These are phyloP conservation scores for Irpex sp. DNA, from an alignment of 1,284 basidiomycete species.

Conservation along the genomic window DNA sequence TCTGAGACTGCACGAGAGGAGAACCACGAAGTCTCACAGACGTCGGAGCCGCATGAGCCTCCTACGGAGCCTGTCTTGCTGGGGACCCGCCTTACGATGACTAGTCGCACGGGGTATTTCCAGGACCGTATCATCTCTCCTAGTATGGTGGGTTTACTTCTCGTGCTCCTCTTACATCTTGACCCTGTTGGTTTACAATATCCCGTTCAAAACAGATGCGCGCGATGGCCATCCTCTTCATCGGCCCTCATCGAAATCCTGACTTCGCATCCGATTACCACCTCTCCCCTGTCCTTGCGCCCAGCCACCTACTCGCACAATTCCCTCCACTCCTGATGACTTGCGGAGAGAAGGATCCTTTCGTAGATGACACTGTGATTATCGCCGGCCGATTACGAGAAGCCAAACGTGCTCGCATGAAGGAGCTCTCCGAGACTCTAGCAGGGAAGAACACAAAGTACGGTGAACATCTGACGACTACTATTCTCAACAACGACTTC, in stretches of 20 bases:
- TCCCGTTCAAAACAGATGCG: slow-evolving; percentile 74
- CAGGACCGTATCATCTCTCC: slow-evolving; percentile 90
- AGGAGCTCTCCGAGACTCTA: slow-evolving; percentile 56
- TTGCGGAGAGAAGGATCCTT: slow-evolving; percentile 95
- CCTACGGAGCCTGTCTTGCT: slow-evolving; percentile 13
- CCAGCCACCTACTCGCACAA: slow-evolving; percentile 78
- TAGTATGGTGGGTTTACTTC: slow-evolving; percentile 72
- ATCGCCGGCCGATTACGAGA: slow-evolving; percentile 92
- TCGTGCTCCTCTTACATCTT: not conserved
- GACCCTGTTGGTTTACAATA: not conserved
- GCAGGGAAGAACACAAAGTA: slow-evolving; percentile 56
- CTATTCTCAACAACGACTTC: slow-evolving; percentile 15
- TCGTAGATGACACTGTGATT: slow-evolving; percentile 94
- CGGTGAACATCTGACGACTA: slow-evolving; percentile 54
- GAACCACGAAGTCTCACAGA: not conserved
- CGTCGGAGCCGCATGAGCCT: not conserved
- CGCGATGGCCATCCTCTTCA: slow-evolving; percentile 97
- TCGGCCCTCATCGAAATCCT: slow-evolving; percentile 89
- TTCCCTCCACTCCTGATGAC: slow-evolving; percentile 93
- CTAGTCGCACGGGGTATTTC: slow-evolving; percentile 92
- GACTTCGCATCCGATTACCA: slow-evolving; percentile 95
- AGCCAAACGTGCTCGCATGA: slow-evolving; percentile 81
- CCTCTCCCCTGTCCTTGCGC: slow-evolving; percentile 91
- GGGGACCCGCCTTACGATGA: slow-evolving; percentile 81
- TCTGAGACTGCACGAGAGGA: not conserved